These are phyloP conservation scores for Pichia gijzeniarum DNA, from an alignment of 805 yeast genomes.

Conservation along the genomic window DNA sequence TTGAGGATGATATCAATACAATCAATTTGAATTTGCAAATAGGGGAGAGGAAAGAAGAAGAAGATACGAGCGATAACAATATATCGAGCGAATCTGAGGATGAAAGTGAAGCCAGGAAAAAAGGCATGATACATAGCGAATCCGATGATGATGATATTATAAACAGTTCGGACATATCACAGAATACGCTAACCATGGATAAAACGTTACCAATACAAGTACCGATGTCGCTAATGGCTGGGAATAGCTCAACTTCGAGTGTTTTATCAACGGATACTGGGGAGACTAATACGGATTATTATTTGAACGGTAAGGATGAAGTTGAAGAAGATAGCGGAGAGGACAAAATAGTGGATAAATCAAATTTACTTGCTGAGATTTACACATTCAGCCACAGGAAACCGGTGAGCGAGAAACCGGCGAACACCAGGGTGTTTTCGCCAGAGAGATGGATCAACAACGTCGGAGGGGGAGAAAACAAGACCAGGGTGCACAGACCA, in stretches of 20 bases:
- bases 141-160: conserved; percentile 26
- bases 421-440: neutral
- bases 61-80: neutral
- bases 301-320: conserved; percentile 4
- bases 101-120: neutral
- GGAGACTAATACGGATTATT: conserved; percentile 14
- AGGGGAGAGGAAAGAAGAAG: neutral
- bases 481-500: conserved; percentile 3
- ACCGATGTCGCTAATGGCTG: neutral
- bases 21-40: conserved; percentile 5
- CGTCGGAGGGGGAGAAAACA: neutral
- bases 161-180: conserved; percentile 17
- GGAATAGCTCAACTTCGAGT: neutral
- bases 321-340: neutral
- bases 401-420: no score
- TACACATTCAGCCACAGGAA: conserved; percentile 8
- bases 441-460: conserved; percentile 11
- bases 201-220: neutral
- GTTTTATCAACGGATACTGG: conserved; percentile 8
- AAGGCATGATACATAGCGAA: conserved; percentile 24
- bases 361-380: conserved; percentile 14
- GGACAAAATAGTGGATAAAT: conserved; percentile 10
- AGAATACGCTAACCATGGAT: conserved; percentile 9
- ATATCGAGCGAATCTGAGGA: conserved; percentile 2
- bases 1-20: conserved; percentile 11